Conservation (phyloP, 2,329 filamentous ascomycete species). For the Daldinia sp. region DNA sequence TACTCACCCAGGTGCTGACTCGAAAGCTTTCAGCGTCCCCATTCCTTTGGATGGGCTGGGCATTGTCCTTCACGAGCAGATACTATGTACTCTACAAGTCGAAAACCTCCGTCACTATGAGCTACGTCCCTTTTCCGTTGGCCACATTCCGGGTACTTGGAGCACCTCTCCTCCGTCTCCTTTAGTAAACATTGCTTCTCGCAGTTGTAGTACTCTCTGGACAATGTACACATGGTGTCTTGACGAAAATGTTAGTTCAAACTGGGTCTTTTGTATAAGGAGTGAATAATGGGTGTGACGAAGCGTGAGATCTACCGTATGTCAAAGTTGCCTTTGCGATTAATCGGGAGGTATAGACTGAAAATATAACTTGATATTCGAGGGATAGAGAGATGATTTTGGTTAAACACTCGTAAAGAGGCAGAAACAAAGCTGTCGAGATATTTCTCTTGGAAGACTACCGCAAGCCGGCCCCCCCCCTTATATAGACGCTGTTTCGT, state of each 20-base stretch:
- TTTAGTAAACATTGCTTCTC: background rate
- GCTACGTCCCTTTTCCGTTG: background rate
- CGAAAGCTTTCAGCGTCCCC: background rate
- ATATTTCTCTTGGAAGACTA: background rate
- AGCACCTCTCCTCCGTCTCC: background rate
- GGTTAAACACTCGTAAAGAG: background rate
- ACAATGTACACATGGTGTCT: conserved; percentile 3
- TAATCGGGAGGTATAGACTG: background rate
- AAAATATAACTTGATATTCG: background rate
- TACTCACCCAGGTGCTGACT: too few relatives aligned
- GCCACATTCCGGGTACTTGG: background rate
- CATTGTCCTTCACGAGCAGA: background rate
- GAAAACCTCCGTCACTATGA: background rate
- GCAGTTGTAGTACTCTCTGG: conserved; percentile 1
- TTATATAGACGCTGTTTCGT: background rate
- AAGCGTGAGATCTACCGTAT: background rate
- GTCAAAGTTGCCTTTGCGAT: too few relatives aligned
- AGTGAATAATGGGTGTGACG: background rate
- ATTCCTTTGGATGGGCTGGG: conserved; percentile 4
- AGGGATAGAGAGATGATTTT: background rate
- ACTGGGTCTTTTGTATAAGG: background rate
- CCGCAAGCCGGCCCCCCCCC: background rate
- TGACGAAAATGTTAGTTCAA: background rate
- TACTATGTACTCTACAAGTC: background rate
- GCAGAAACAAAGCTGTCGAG: too few relatives aligned